Evolutionary conservation across 78 protist species (phyloP), one percentile per base, ranked within the genome.

Genomic region (Diacronema lutheri): DNA sequence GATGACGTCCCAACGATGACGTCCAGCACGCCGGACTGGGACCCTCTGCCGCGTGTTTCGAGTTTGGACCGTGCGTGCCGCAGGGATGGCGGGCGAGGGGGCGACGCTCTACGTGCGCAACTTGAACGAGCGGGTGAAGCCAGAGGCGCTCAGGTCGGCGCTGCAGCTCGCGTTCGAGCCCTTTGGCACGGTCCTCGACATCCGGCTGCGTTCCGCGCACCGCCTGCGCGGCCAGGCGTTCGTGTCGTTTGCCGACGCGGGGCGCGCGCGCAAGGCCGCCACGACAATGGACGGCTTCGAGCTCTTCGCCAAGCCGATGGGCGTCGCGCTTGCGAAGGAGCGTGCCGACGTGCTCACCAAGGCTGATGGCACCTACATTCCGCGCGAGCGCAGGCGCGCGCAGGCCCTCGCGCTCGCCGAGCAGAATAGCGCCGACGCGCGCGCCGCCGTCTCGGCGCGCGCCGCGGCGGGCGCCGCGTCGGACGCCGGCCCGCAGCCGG

Each of bases 191-290:
- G 44, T 92, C 12, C 33, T 84, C 37, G 98, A 97, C 61, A 78
- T 97, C 10, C 93, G 93, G 26, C 96, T 95, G 19, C 21, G 81
- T 31, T 90, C 90, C 82, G 91, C 94, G 26, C 60, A 35, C n/a
- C 85, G 79, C 71, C 91, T 84, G 93, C 87, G 97, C 25, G 99
- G 99, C 29, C 99, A 97, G 86, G 99, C 99, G 29, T 97, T 95
- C 65, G 85, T 97, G 7, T 97, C 93, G 25, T 97, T 91, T 86
- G 66, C 66, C 14, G 98, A 97, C 38, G 35, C 89, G 11, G 31
- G 85, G 0, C 29, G 89, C 9, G 98, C 99, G 13, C 73, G 93
- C 1, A 40, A 46, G n/a, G 98, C 99, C 0, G 13, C 95, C 23
- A 56, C 79, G 31, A 74, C 74, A n/a, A 33, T 97, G 94, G 91